These are phyloP conservation scores for Xylariaceae sp. DNA, from an alignment of 2,329 filamentous ascomycete genomes.

Conservation along the genomic window DNA sequence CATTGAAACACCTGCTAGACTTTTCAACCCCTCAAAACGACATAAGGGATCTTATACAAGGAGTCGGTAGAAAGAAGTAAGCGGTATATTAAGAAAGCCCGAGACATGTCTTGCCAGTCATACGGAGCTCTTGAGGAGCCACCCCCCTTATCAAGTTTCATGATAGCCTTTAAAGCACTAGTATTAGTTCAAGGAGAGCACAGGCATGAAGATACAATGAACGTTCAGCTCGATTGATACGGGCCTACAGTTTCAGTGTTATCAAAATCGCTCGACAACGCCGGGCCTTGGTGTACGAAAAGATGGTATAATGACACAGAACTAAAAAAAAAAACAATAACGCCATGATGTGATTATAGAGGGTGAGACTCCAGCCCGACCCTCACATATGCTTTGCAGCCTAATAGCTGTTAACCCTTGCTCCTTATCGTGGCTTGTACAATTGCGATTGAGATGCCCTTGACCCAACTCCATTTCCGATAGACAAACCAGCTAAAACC, in stretches of 20 bases:
- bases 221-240: conserved; percentile 10
- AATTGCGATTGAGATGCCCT: conserved; percentile 7
- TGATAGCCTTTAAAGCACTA: too few relatives aligned
- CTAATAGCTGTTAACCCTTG: conserved; percentile 9
- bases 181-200: too few relatives aligned
- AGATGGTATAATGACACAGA: conserved; percentile 17
- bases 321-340: conserved; percentile 16
- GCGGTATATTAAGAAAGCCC: too few relatives aligned
- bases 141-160: too few relatives aligned
- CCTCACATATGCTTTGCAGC: conserved; percentile 11
- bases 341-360: conserved; percentile 27
- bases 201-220: conserved; percentile 10
- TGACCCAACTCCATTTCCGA: conserved; percentile 4
- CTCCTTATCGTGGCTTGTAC: conserved; percentile 3
- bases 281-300: conserved; percentile 24
- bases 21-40: too few relatives aligned
- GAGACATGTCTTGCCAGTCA: too few relatives aligned
- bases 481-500: conserved; percentile 21
- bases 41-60: too few relatives aligned
- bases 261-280: conserved; percentile 20
- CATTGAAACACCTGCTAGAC: too few relatives aligned
- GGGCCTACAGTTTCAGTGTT: conserved; percentile 9
- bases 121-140: too few relatives aligned
- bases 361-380: conserved; percentile 20
- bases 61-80: too few relatives aligned